Conservation (phyloP, 2,329 filamentous ascomycete species). For the Apiospora phragmitis region DNA sequence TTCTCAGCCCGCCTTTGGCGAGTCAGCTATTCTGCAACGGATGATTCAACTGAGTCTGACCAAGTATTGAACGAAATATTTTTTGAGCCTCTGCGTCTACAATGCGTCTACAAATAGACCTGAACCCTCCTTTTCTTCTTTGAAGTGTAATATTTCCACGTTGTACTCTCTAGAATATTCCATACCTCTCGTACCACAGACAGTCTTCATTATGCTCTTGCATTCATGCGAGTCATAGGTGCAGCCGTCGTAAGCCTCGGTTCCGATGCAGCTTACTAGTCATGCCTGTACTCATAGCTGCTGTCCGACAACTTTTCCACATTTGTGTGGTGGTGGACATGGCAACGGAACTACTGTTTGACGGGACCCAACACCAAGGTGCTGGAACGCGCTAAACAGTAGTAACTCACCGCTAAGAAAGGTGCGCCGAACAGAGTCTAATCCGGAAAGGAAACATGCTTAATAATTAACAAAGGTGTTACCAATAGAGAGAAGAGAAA, state of each 20-base stretch:
- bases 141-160: neutral
- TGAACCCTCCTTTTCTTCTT: neutral
- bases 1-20: neutral
- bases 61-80: neutral
- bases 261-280: neutral
- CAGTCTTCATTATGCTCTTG: neutral
- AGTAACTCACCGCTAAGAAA: neutral
- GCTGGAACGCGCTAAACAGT: neutral
- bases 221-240: neutral
- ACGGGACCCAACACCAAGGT: neutral
- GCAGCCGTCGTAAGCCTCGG: neutral
- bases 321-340: neutral
- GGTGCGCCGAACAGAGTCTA: neutral
- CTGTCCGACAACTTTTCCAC: neutral
- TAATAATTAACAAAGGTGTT: neutral
- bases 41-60: neutral
- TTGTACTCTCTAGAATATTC: neutral
- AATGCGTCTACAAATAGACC: neutral
- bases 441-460: neutral
- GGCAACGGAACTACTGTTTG: neutral
- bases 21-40: neutral
- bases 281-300: neutral
- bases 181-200: neutral
- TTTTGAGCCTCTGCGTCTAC: neutral
- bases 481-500: neutral